These are phyloP conservation scores for Wakefieldia striispora DNA, from an alignment of 768 basidiomycete species.

Conservation along the genomic window DNA sequence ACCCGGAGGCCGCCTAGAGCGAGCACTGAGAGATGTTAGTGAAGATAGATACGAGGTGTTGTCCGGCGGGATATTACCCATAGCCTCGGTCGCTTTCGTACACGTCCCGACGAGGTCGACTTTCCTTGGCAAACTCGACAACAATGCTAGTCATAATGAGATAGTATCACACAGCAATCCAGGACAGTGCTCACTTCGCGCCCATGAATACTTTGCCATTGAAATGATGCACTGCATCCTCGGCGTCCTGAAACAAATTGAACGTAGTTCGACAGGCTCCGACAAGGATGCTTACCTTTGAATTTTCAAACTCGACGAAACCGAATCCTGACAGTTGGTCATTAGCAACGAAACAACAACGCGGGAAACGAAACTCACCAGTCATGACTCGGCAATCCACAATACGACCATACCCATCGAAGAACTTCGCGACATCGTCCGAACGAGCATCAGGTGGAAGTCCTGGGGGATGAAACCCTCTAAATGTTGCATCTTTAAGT, in stretches of 20 bases:
- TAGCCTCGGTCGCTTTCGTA: slow-evolving; percentile 59
- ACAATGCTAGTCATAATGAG: slow-evolving; percentile 61
- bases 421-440: slow-evolving; percentile 84
- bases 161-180: background rate
- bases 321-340: slow-evolving; percentile 68
- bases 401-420: slow-evolving; percentile 87
- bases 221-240: slow-evolving; percentile 85
- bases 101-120: slow-evolving; percentile 75
- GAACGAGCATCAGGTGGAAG: slow-evolving; percentile 81
- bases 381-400: slow-evolving; percentile 95
- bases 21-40: slow-evolving; percentile 43
- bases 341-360: slow-evolving; percentile 10
- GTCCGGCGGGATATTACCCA: slow-evolving; percentile 41
- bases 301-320: slow-evolving; percentile 92
- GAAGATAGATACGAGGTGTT: slow-evolving; percentile 10
- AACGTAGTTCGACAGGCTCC: slow-evolving; percentile 4
- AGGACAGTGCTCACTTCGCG: slow-evolving; percentile 44
- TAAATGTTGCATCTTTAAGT: slow-evolving; percentile 8
- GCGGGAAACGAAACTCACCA: slow-evolving; percentile 47
- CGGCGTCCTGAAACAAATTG: slow-evolving; percentile 69
- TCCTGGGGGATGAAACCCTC: slow-evolving; percentile 40
- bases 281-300: slow-evolving; percentile 47
- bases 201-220: slow-evolving; percentile 92
- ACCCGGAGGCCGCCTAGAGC: slow-evolving; percentile 75
- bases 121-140: slow-evolving; percentile 95